phyloP scores from a whole-genome alignment of 129 eudicot species.

The Arctium minus region DNA sequence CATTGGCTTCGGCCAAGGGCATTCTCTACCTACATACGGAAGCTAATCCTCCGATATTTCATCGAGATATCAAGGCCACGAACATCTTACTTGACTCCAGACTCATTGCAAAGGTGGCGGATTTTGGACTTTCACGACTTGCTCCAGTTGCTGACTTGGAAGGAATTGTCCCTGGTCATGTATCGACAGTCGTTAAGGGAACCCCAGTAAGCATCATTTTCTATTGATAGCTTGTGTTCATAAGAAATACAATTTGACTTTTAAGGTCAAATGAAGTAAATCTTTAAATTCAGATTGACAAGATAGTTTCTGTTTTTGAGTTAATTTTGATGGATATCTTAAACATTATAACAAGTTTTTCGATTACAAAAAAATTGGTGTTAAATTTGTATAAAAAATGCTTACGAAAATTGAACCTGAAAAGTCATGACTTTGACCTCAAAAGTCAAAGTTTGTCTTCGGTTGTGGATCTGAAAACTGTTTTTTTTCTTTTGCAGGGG shows the following conservation, averaged over 20 bases:
- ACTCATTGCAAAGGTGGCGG: constrained; percentile 77
- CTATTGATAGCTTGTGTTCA: background rate
- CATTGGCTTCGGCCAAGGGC: constrained; percentile 78
- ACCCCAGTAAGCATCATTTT: constrained; percentile 59
- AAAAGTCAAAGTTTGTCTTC: background rate
- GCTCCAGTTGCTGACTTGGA: constrained; percentile 82
- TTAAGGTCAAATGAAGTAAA: constrained; percentile 11
- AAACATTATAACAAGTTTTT: background rate
- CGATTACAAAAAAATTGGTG: background rate
- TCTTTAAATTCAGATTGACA: background rate
- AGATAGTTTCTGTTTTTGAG: background rate
- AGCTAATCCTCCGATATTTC: constrained; percentile 94
- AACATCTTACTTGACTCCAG: constrained; percentile 72
- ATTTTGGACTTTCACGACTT: constrained; percentile 83
- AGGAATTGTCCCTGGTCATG: constrained; percentile 68
- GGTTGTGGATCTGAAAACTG: background rate
- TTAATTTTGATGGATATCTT: background rate
- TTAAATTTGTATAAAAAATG: background rate
- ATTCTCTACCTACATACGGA: constrained; percentile 85
- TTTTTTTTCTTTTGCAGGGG: constrained; percentile 51
- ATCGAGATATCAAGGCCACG: constrained; percentile 90
- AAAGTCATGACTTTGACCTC: constrained; percentile 7
- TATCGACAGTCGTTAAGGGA: constrained; percentile 91
- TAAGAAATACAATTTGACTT: constrained; percentile 8
- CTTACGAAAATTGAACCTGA: background rate